Conservation (phyloP, 176 grass and related monocot genomes). For the Bonia amplexicaulis region DNA sequence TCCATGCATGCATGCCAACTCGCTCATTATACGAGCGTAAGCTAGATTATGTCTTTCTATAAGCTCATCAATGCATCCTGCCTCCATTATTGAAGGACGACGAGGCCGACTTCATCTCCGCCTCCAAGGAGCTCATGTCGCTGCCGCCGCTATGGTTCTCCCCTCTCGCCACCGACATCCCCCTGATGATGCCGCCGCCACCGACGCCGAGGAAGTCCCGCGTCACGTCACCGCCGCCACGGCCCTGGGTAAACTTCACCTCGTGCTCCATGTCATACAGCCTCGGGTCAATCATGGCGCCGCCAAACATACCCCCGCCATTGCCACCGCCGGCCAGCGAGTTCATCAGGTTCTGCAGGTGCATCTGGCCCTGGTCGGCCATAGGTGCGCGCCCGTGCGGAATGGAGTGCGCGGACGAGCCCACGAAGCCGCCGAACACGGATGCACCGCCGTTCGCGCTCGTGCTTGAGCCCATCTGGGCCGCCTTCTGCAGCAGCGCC, state of each 20-base stretch:
- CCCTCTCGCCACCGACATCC: constrained; percentile 42
- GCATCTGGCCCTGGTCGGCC: constrained; percentile 54
- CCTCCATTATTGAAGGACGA: constrained; percentile 59
- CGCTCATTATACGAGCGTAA: not conserved
- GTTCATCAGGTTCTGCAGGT: constrained; percentile 84
- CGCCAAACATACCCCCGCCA: constrained; percentile 39
- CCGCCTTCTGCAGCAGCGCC: constrained; percentile 88
- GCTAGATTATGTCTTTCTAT: not conserved
- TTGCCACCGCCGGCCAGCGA: constrained; percentile 51
- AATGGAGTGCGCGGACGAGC: not conserved
- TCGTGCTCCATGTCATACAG: constrained; percentile 71
- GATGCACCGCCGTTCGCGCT: constrained; percentile 39
- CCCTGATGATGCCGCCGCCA: constrained; percentile 48
- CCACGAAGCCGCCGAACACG: constrained; percentile 41
- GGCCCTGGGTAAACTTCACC: constrained; percentile 54
- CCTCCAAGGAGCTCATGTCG: constrained; percentile 55
- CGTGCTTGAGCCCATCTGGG: constrained; percentile 77
- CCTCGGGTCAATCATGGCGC: constrained; percentile 46
- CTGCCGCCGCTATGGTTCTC: constrained; percentile 31
- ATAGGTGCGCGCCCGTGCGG: constrained; percentile 29
- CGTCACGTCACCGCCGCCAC: constrained; percentile 55
- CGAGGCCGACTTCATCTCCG: constrained; percentile 75
- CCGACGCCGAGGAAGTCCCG: constrained; percentile 85
- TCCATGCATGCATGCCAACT: constrained; percentile 22
- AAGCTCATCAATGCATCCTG: constrained; percentile 50